Evolutionary conservation across 2,329 filamentous ascomycete genomes (phyloP).

Genomic region (Periconia sp.): DNA sequence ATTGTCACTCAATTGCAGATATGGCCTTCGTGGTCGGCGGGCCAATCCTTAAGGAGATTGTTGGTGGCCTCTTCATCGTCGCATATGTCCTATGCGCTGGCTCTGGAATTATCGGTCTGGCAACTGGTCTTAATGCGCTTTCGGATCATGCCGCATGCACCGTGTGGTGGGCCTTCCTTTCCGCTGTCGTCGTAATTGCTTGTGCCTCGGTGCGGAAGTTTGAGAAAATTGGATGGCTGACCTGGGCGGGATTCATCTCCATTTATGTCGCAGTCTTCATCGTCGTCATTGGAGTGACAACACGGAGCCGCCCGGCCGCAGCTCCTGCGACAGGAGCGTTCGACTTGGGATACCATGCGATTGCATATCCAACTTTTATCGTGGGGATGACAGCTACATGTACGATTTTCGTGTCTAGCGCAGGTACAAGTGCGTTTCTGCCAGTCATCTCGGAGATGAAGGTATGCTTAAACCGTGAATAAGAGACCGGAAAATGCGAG

Average conservation of each 20-base stretch:
- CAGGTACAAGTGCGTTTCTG: slow-evolving; percentile 65
- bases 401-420: slow-evolving; percentile 65
- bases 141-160: slow-evolving; percentile 65
- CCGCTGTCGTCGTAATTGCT: slow-evolving; percentile 56
- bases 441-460: slow-evolving; percentile 71
- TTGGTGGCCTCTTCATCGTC: slow-evolving; percentile 61
- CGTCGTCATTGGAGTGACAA: slow-evolving; percentile 63
- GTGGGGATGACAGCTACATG: slow-evolving; percentile 61
- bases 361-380: slow-evolving; percentile 63
- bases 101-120: slow-evolving; percentile 63
- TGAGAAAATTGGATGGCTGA: slow-evolving; percentile 66
- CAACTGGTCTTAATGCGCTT: slow-evolving; percentile 65
- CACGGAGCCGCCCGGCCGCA: slow-evolving; percentile 61
- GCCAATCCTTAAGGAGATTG: slow-evolving; percentile 55
- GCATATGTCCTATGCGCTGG: slow-evolving; percentile 63
- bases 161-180: slow-evolving; percentile 63
- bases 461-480: slow-evolving; percentile 3
- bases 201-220: slow-evolving; percentile 64
- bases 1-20: slow-evolving; percentile 60
- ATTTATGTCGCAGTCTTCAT: slow-evolving; percentile 64
- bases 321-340: slow-evolving; percentile 64
- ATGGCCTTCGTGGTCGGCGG: slow-evolving; percentile 65
- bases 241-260: slow-evolving; percentile 64
- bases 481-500: neutral
- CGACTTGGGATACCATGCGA: slow-evolving; percentile 63